These are phyloP conservation scores for Dictyostelium citrinum DNA, from an alignment of 78 protist genomes.

Conservation along the genomic window DNA sequence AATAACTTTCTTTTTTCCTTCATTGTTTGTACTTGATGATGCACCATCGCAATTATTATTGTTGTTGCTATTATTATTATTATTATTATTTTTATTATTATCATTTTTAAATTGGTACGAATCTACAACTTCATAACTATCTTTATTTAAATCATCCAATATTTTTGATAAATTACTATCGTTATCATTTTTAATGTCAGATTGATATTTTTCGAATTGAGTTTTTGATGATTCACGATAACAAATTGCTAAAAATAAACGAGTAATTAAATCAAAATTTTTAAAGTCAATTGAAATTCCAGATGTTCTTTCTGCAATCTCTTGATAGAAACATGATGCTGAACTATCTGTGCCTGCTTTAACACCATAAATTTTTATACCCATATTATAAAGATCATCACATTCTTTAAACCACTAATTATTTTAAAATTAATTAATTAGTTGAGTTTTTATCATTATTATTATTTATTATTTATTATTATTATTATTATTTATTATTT, in stretches of 20 bases:
- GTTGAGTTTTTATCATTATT: not conserved
- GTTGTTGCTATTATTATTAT: not conserved
- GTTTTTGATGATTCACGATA: conserved; percentile 70
- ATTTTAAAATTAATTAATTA: not conserved
- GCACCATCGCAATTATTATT: not conserved
- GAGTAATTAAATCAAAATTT: conserved; percentile 63
- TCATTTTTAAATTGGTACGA: not conserved
- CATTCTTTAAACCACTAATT: conserved; percentile 75
- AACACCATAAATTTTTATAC: conserved; percentile 80
- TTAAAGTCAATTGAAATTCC: conserved; percentile 68
- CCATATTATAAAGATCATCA: conserved; percentile 59
- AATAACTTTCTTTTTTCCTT: not conserved
- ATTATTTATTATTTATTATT: not conserved
- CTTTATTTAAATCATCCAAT: conserved; percentile 41
- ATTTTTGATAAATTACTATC: conserved; percentile 3
- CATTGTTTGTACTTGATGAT: not conserved
- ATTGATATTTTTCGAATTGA: conserved; percentile 41
- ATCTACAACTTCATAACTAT: conserved; percentile 20
- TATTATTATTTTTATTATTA: not conserved
- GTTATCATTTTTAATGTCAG: conserved; percentile 6
- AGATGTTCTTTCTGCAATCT: conserved; percentile 75
- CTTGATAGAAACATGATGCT: conserved; percentile 45
- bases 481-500: conserved; percentile 3
- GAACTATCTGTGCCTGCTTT: conserved; percentile 1
- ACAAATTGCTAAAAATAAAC: conserved; percentile 82